Evolutionary conservation across 495 filamentous ascomycete genomes (phyloP).

Genomic region (Lepraria neglecta): DNA sequence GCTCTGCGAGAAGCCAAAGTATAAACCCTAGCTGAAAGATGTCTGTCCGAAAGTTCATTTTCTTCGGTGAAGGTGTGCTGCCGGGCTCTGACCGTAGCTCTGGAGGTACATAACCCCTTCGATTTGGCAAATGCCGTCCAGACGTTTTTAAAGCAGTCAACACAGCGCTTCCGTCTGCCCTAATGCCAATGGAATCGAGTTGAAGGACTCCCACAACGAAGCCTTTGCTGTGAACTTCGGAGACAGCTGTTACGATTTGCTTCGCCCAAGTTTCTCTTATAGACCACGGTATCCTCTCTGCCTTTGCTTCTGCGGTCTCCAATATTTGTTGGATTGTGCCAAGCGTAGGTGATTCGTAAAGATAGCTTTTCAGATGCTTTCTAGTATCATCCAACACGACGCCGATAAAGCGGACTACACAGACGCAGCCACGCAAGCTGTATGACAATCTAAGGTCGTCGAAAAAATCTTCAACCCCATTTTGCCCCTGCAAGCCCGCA

Average conservation of each 20-base stretch:
- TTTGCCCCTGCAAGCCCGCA: background rate
- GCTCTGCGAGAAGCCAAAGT: constrained; percentile 22
- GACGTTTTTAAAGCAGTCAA: constrained; percentile 3
- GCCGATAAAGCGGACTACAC: background rate
- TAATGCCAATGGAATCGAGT: constrained; percentile 5
- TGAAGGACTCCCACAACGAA: constrained; percentile 10
- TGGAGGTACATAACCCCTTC: constrained; percentile 15
- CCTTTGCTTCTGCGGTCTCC: background rate
- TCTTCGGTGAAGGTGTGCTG: background rate
- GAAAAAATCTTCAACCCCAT: background rate
- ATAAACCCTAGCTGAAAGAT: constrained; percentile 20
- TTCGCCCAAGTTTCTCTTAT: background rate
- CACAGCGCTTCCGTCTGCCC: constrained; percentile 16
- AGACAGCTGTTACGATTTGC: background rate
- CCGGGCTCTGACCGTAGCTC: constrained; percentile 12
- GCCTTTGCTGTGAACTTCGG: constrained; percentile 4
- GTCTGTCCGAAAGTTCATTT: constrained; percentile 18
- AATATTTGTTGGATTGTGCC: background rate
- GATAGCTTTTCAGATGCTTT: background rate
- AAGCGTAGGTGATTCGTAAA: background rate
- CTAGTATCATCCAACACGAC: constrained; percentile 2
- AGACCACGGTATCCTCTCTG: background rate
- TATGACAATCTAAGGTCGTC: background rate
- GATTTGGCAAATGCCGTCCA: constrained; percentile 8
- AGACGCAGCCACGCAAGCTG: background rate